Conservation (phyloP, 163 green algal species). For the Trebouxiophyceae sp. region DNA sequence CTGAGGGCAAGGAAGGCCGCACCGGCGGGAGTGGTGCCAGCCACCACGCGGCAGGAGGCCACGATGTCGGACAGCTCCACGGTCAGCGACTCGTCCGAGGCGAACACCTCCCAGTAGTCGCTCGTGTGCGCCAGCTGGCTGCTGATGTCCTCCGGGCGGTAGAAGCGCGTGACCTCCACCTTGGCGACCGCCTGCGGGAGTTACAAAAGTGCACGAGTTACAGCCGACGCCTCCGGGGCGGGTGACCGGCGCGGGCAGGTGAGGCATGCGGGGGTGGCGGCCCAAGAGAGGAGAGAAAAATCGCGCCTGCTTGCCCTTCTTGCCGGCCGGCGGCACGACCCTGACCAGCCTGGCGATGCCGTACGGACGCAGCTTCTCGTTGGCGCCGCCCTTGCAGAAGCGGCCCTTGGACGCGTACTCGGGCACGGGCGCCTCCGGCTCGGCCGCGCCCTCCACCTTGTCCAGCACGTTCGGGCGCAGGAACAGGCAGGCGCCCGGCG, state of each 20-base stretch:
- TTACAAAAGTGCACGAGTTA: too few relatives aligned
- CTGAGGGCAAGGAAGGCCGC: neutral
- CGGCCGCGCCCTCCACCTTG: slow-evolving; percentile 22
- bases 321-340: slow-evolving; percentile 24
- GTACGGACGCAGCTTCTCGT: slow-evolving; percentile 69
- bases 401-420: slow-evolving; percentile 43
- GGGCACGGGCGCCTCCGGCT: slow-evolving; percentile 24
- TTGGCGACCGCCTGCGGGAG: too few relatives aligned
- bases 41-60: slow-evolving; percentile 44
- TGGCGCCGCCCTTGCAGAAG: slow-evolving; percentile 61
- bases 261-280: too few relatives aligned
- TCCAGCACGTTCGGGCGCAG: slow-evolving; percentile 42
- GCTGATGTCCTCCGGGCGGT: slow-evolving; percentile 83
- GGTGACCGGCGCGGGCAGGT: too few relatives aligned
- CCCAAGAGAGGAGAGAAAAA: neutral
- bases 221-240: too few relatives aligned
- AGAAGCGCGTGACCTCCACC: slow-evolving; percentile 70
- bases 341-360: slow-evolving; percentile 54
- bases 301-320: slow-evolving; percentile 13
- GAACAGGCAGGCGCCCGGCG: slow-evolving; percentile 66
- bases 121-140: slow-evolving; percentile 60
- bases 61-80: slow-evolving; percentile 50
- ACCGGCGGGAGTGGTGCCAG: neutral
- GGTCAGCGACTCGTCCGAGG: slow-evolving; percentile 22
- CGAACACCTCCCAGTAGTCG: slow-evolving; percentile 69